Base-by-base conservation (phyloP, 148 eudicot species). In the Rhododendron ovatum region DNA sequence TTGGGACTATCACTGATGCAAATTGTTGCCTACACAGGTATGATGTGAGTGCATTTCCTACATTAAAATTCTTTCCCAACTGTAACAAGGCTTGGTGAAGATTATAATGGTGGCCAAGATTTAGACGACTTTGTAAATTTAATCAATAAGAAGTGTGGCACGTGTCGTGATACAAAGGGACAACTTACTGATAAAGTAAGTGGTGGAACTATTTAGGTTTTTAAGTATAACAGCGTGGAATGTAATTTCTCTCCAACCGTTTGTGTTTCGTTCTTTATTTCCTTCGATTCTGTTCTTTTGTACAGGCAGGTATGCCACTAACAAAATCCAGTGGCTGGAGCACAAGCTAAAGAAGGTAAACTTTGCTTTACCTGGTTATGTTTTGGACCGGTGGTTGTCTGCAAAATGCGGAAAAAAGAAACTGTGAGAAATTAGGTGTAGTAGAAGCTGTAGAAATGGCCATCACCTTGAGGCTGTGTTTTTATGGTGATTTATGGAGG, bases 21-120 rank as follows among this genome's bases (percentile, higher is more conserved):
- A 85, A 57, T 53, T 51, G 41, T 73, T 89, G 86, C 48, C 82
- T 85, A 5, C 88, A 86, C 89, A 97, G 98, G 93, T 97, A 90
- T 85, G 99, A 95, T 48, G 91, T 96, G 50, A 96, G 96, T 90
- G 98, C 98, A 78, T 96, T 83, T 85, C 98, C 99, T 63, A 96
- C 99, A 55, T 87, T 96, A 87, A 96, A 96, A 87, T 96, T 95
- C 88, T 96, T 96, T 91, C 98, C 98, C 30, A 93, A 94, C 89
- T 87, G 84, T 89, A 96, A 96, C 85, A 96, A 96, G 87, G 98
- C 92, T 39, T 75, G 98, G 99, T 88, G 99, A 96, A 92, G 99
- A 95, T 59, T 96, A 95, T 86, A 93, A 93, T 18, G 98, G 98
- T 88, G 98, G 98, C 43, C 91, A 95, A 65, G 99, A 97, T 69